These are phyloP conservation scores for Ophiocytium majus DNA, from an alignment of 352 stramenopile species.

Conservation along the genomic window DNA sequence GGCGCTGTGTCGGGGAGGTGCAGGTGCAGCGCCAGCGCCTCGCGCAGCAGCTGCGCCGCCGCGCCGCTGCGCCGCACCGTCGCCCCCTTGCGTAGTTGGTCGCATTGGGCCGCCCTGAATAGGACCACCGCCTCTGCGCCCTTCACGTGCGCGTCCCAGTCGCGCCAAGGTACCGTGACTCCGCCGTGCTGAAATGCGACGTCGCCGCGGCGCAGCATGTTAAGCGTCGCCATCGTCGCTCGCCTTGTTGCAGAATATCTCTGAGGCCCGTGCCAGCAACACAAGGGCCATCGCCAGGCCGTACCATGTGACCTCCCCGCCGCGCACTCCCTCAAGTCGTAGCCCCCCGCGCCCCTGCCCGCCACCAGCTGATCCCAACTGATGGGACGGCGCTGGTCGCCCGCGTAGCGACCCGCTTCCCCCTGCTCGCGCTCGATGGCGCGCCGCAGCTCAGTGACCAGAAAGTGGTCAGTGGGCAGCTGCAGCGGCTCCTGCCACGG, in stretches of 20 bases:
- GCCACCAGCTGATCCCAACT: background rate
- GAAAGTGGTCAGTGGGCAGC: background rate
- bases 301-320: background rate
- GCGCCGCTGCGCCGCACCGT: background rate
- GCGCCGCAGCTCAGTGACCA: background rate
- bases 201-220: background rate
- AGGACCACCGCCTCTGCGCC: background rate
- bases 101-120: background rate
- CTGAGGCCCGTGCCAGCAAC: background rate
- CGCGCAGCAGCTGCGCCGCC: background rate
- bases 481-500: background rate
- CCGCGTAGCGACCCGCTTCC: background rate
- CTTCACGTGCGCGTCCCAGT: background rate
- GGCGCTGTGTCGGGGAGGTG: background rate
- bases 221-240: background rate
- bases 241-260: background rate
- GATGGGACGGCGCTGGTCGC: background rate
- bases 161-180: too few species aligned
- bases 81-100: background rate
- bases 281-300: background rate
- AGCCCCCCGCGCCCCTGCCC: background rate
- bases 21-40: background rate
- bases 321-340: background rate
- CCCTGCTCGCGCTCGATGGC: background rate
- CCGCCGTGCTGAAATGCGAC: background rate